Base-by-base conservation (phyloP, 768 basidiomycete genomes). In the Chalciporus pseudorubinellus region DNA sequence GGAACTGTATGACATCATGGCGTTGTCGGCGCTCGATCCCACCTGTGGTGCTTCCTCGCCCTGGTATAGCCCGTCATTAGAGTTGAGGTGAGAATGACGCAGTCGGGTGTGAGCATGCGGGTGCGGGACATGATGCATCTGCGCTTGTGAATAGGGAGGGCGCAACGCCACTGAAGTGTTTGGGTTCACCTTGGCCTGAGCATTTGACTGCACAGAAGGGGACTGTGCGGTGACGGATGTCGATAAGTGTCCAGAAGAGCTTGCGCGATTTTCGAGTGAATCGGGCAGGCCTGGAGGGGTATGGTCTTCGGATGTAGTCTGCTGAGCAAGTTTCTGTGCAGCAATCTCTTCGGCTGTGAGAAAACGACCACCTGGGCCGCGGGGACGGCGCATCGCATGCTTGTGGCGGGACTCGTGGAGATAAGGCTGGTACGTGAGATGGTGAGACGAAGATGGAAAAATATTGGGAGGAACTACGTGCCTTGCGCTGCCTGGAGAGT, bases 351-450 rank as follows among this genome's bases (percentile, higher is more conserved):
- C 92, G 45, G 94, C 92, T 8, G 95, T 98, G 62, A 98, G 84
- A 74, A 99, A 99, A 39, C 97, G 85, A 20, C 97, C 97, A 11
- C 97, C 97, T 20, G 97, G 95, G 5, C 97, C 97, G 50, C 97
- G 81, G 14, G 97, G 97, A 18, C 97, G 84, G 40, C 94, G 86
- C 88, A 98, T 95, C 28, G 97, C 97, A 72, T 99, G 97, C 59
- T 92, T 91, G 75, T 99, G 97, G 40, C 97, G 85, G 8, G 92
- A 95, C 67, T 99, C 97, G 58, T 99, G 97, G 26, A 98, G 85
- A 73, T 98, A 99, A 2, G 97, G 95, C 95, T 97, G 41, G 3
- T 21, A 34, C 50, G 55, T 28, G 40, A 47, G 11, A 34, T n/a
- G 21, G 60, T 51, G 53, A 53, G 50, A 36, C 26, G 49, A 49